A percentile compares a stretch with the other conserved stretches of the same genome.
Conservation (phyloP, 2,329 filamentous ascomycete species). For the Stachybotrys chlorohalonatus region DNA sequence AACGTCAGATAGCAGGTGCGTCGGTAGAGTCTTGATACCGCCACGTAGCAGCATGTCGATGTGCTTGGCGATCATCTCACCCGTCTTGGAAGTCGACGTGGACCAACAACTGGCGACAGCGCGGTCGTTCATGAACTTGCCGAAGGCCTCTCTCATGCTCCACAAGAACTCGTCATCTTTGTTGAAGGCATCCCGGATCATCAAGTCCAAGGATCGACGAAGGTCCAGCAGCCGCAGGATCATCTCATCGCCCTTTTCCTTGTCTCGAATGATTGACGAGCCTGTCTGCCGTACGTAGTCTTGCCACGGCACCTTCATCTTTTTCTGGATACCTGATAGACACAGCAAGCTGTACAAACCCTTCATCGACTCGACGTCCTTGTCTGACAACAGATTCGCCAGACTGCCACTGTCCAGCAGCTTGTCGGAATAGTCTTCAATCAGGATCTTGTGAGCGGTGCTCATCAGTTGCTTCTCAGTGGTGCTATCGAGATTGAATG, state of each 20-base stretch:
- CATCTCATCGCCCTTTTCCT: conserved; percentile 74
- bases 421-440: conserved; percentile 57
- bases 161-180: conserved; percentile 70
- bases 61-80: conserved; percentile 98
- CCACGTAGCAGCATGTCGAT: conserved; percentile 83
- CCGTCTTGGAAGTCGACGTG: conserved; percentile 84
- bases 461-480: conserved; percentile 72
- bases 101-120: conserved; percentile 63
- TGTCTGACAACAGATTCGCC: conserved; percentile 61
- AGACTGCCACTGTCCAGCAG: conserved; percentile 60
- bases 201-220: conserved; percentile 67
- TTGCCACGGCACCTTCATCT: conserved; percentile 65
- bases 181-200: conserved; percentile 68
- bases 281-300: conserved; percentile 72
- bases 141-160: conserved; percentile 75
- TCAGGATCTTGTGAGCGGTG: conserved; percentile 62
- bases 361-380: conserved; percentile 61
- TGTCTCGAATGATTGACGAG: conserved; percentile 69
- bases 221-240: conserved; percentile 72
- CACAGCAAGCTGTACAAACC: conserved; percentile 71
- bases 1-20: conserved; percentile 53
- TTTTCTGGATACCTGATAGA: conserved; percentile 59
- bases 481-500: conserved; percentile 71
- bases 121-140: conserved; percentile 85
- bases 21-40: conserved; percentile 74